phyloP scores from a whole-genome alignment of 139 green algal species.

The Chlamydomonas sphaeroides region DNA sequence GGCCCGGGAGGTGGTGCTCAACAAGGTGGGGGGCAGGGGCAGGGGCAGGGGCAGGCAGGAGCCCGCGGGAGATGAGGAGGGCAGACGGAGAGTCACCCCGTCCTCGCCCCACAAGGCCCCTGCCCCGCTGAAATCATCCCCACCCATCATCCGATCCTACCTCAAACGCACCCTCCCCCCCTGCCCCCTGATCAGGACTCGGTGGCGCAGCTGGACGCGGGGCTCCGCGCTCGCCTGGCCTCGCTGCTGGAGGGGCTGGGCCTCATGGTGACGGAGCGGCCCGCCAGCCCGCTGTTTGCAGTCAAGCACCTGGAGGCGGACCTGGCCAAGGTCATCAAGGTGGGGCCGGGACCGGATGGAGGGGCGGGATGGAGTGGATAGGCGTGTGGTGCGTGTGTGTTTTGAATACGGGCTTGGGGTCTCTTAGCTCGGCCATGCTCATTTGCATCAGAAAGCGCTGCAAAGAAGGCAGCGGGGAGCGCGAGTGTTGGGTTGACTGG shows the following conservation, averaged over 20 bases:
- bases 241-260: conserved; percentile 80
- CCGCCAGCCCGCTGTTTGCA: conserved; percentile 66
- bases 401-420: too few species aligned
- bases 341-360: neutral
- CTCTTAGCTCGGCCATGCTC: too few species aligned
- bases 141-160: neutral
- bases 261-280: conserved; percentile 68
- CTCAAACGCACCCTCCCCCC: neutral
- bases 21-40: conserved; percentile 53
- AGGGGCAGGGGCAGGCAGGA: neutral
- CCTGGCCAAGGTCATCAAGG: conserved; percentile 73
- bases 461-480: too few species aligned
- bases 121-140: too few species aligned
- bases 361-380: neutral
- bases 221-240: conserved; percentile 25
- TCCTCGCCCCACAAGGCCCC: too few species aligned
- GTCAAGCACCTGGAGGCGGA: conserved; percentile 80
- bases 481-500: too few species aligned
- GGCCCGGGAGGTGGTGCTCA: conserved; percentile 81
- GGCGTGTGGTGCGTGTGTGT: too few species aligned
- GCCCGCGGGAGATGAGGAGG: neutral
- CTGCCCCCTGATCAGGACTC: conserved; percentile 2
- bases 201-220: neutral
- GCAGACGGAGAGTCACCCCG: too few species aligned
- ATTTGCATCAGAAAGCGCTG: too few species aligned